Evolutionary conservation across 805 yeast species (phyloP).

Genomic region (Yarrowia sp.): DNA sequence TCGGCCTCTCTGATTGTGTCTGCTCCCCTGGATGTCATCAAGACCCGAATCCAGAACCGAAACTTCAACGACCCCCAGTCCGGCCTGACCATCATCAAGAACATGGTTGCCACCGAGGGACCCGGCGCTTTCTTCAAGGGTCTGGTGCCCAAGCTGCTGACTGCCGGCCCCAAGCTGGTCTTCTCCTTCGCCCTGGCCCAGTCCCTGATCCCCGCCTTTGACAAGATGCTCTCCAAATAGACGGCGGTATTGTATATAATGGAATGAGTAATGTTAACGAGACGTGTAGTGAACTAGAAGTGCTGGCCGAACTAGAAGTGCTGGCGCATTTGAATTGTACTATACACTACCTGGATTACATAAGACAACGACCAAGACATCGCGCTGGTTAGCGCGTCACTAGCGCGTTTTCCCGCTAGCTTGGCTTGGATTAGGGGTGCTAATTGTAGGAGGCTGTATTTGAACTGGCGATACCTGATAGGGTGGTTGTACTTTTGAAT

Average conservation of each 20-base stretch:
- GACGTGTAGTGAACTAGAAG: too few relatives aligned
- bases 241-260: neutral
- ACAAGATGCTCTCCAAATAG: slow-evolving; percentile 50
- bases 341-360: too few relatives aligned
- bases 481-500: too few relatives aligned
- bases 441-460: too few relatives aligned
- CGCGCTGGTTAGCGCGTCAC: too few relatives aligned
- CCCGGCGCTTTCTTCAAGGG: slow-evolving; percentile 91
- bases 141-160: slow-evolving; percentile 89
- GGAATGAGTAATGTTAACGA: neutral
- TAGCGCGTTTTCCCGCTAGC: too few relatives aligned
- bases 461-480: too few relatives aligned
- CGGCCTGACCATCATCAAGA: slow-evolving; percentile 88
- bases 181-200: slow-evolving; percentile 98
- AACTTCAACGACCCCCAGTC: slow-evolving; percentile 94
- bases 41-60: slow-evolving; percentile 96
- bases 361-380: too few relatives aligned
- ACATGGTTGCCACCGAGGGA: slow-evolving; percentile 92
- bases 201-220: slow-evolving; percentile 94
- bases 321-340: too few relatives aligned
- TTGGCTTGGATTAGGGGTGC: too few relatives aligned
- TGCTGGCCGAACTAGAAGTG: too few relatives aligned
- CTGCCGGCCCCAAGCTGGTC: slow-evolving; percentile 97
- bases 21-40: slow-evolving; percentile 97
- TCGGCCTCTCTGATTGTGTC: slow-evolving; percentile 93